phyloP scores from a whole-genome alignment of 371 early-diverging fungal species.

The Chytridium lagenaria region DNA sequence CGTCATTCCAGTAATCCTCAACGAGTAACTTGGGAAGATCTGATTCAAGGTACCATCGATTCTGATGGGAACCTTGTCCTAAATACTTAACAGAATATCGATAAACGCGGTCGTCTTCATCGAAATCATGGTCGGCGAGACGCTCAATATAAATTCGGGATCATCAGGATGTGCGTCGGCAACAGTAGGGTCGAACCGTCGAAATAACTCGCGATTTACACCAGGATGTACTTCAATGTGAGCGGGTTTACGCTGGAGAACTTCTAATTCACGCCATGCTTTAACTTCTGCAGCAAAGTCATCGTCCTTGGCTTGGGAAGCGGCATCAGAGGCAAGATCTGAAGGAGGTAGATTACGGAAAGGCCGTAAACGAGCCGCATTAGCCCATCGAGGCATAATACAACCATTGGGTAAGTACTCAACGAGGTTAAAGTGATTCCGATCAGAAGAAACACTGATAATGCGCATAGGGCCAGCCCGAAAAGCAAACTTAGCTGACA shows the following conservation, averaged over 20 bases:
- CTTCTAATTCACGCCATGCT: background rate
- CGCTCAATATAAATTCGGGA: background rate
- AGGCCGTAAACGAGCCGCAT: background rate
- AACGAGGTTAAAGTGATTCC: background rate
- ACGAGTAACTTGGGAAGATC: background rate
- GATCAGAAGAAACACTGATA: background rate
- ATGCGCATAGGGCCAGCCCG: conserved; percentile 6
- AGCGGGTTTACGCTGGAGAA: background rate
- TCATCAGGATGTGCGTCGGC: background rate
- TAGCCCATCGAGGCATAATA: background rate
- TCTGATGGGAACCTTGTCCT: background rate
- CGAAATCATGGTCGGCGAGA: background rate
- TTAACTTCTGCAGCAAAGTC: conserved; percentile 9
- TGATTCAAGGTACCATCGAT: background rate
- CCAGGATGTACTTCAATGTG: background rate
- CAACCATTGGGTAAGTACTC: background rate
- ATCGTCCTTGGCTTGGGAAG: background rate
- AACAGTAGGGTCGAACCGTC: conserved; percentile 5
- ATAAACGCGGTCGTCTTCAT: background rate
- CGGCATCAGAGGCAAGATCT: background rate
- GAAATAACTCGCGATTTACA: background rate
- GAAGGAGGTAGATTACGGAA: background rate
- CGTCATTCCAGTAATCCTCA: background rate
- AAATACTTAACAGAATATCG: background rate
- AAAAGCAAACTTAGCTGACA: background rate